These are phyloP conservation scores for Pseudofabraea citricarpa DNA, from an alignment of 2,329 filamentous ascomycete species.

Conservation along the genomic window DNA sequence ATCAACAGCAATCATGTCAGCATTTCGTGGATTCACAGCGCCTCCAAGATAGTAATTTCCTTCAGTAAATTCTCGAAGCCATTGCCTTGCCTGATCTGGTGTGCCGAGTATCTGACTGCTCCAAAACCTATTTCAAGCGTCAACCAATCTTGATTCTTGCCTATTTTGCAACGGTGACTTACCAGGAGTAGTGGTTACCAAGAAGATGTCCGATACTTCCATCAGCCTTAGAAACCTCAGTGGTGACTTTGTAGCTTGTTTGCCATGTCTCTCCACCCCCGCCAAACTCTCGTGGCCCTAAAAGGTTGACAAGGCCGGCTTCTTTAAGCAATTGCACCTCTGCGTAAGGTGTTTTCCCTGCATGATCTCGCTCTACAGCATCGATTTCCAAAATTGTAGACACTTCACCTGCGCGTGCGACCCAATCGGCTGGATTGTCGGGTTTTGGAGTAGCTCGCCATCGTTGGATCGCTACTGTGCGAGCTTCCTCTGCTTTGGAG, in stretches of 20 bases:
- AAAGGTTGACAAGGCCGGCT: constrained; percentile 1
- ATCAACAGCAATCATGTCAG: constrained; percentile 1
- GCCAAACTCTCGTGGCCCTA: constrained; percentile 28
- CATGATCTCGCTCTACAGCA: background rate
- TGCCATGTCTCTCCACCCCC: constrained; percentile 47
- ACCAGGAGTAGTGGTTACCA: constrained; percentile 3
- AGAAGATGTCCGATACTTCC: constrained; percentile 2
- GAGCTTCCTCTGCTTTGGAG: background rate
- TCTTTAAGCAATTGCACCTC: constrained; percentile 1
- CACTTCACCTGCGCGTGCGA: constrained; percentile 1
- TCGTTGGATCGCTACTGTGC: background rate
- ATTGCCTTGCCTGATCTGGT: background rate
- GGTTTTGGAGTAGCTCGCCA: background rate
- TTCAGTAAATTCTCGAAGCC: constrained; percentile 2
- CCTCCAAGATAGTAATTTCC: constrained; percentile 2
- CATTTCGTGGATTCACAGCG: constrained; percentile 3
- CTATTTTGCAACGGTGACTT: background rate
- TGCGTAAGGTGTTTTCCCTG: background rate
- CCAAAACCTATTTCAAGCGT: constrained; percentile 1
- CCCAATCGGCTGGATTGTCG: background rate
- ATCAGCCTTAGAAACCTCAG: constrained; percentile 3
- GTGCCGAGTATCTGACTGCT: constrained; percentile 1
- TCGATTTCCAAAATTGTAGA: background rate
- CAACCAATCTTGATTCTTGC: background rate
- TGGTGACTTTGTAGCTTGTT: constrained; percentile 39